Evolutionary conservation across 805 yeast genomes (phyloP), one percentile per base, ranked within the genome.

Genomic region (Candida sithepensis): DNA sequence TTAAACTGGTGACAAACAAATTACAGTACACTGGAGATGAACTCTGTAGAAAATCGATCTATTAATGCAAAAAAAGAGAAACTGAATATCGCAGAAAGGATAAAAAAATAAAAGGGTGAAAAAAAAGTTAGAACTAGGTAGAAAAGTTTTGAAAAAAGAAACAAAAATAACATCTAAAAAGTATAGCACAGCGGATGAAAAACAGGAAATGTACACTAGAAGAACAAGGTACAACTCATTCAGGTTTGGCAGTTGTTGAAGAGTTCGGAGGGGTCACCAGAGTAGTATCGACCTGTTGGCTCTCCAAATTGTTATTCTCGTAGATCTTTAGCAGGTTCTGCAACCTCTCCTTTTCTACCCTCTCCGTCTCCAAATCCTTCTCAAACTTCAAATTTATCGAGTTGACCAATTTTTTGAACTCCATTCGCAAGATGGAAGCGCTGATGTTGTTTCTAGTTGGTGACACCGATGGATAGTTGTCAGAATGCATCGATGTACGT

Each of bases 341-440:
- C 32, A 82, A 60, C 49, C 77, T 69, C 36, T 70, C 64, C 52
- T 82, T 71, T 51, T 73, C 72, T n/a, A 71, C 64, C 39, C 79
- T 71, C 62, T 84, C 88, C 52, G 74, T 73, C 33, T 72, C 70
- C 40, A 85, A 62, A 52, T 84, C 86, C 10, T 68, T 58, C 53
- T 83, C 88, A 56, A 82, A 80, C 47, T 73, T 79, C 41, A 74
- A 77, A 51, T 82, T 87, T 48, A 84, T 77, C 36, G 80, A 82
- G 20, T 73, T 67, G 4, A 85, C 81, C 43, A 84, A 67, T 55
- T 79, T 82, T 63, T 79, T 84, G 67, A 85, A 85, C 63, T 85
- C 90, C 51, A 78, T 73, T 47, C 88, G 70, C 64, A 85, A 67
- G 2, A 84, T 81, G 0, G 82, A 76, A 34, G 78, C 78, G 52